Percentiles rank a stretch among this genome's conserved stretches.
Evolutionary conservation across 306 rosid genomes (phyloP).

Genomic region (Acmispon strigosus): DNA sequence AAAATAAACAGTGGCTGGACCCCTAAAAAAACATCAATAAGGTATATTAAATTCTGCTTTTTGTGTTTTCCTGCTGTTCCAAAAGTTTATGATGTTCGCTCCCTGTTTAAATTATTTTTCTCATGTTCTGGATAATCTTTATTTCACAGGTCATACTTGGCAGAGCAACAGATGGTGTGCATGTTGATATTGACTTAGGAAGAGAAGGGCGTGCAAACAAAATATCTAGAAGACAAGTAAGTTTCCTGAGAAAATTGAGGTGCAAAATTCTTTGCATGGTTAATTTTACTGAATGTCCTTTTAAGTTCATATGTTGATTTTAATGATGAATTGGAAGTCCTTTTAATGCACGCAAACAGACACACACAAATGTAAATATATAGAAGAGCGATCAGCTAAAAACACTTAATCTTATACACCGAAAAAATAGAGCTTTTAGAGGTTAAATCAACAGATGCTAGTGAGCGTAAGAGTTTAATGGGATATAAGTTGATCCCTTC

Average conservation of each 20-base stretch:
- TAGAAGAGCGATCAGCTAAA: too few species aligned
- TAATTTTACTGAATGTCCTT: conserved; percentile 15
- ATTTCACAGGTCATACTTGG: conserved; percentile 69
- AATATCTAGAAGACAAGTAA: conserved; percentile 82
- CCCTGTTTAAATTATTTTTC: conserved; percentile 12
- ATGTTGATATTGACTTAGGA: conserved; percentile 79
- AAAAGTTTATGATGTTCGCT: conserved; percentile 17
- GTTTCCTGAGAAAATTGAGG: conserved; percentile 19
- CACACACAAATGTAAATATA: too few species aligned
- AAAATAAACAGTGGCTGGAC: too few species aligned
- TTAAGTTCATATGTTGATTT: conserved; percentile 16
- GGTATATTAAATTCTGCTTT: not conserved
- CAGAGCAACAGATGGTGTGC: conserved; percentile 53
- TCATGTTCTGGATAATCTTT: conserved; percentile 15
- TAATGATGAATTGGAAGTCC: conserved; percentile 4
- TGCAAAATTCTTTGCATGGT: conserved; percentile 10
- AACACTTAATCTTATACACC: too few species aligned
- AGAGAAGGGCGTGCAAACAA: conserved; percentile 60
- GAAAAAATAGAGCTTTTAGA: too few species aligned
- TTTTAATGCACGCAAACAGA: not conserved
- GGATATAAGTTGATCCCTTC: too few species aligned
- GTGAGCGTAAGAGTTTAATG: too few species aligned
- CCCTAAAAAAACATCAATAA: too few species aligned
- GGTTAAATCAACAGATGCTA: too few species aligned
- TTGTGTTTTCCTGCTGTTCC: not conserved